A percentile compares a stretch with the other conserved stretches of the same genome.
Conservation (phyloP, 2,329 filamentous ascomycete species). For the Fusarium lyarnte region DNA sequence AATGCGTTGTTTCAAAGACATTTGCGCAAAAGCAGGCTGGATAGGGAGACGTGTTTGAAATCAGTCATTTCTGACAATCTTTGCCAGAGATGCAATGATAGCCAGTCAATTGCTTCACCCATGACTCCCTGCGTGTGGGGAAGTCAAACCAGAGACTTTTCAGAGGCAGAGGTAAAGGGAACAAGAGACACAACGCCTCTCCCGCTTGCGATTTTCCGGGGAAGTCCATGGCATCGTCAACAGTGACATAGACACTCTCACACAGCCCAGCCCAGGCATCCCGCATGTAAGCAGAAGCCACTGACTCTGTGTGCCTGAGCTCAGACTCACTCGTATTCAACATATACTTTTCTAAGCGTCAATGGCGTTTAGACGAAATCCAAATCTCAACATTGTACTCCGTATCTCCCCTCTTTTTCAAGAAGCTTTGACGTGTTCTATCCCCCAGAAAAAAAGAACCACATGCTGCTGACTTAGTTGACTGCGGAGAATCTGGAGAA, state of each 20-base stretch:
- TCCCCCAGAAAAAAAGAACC: constrained; percentile 10
- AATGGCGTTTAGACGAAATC: constrained; percentile 36
- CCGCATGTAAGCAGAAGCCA: not conserved
- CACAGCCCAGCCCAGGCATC: not conserved
- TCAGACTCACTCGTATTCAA: constrained; percentile 4
- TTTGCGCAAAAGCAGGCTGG: constrained; percentile 5
- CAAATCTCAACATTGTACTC: not conserved
- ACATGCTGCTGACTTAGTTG: constrained; percentile 8
- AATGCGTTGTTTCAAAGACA: constrained; percentile 17
- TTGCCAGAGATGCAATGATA: not conserved
- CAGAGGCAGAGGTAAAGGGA: not conserved
- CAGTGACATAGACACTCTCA: not conserved
- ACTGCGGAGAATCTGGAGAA: constrained; percentile 27
- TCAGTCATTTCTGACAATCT: constrained; percentile 23
- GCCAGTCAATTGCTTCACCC: constrained; percentile 3
- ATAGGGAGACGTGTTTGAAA: constrained; percentile 13
- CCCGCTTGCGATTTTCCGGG: constrained; percentile 38
- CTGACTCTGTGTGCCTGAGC: constrained; percentile 14
- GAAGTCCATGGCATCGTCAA: constrained; percentile 12
- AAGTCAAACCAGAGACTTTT: not conserved
- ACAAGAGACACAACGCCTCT: constrained; percentile 40
- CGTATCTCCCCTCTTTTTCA: not conserved
- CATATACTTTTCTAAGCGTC: constrained; percentile 24
- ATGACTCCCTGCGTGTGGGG: constrained; percentile 16
- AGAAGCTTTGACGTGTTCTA: constrained; percentile 16